Conservation (phyloP, 2,329 filamentous ascomycete genomes). For the Colletotrichum navitas region DNA sequence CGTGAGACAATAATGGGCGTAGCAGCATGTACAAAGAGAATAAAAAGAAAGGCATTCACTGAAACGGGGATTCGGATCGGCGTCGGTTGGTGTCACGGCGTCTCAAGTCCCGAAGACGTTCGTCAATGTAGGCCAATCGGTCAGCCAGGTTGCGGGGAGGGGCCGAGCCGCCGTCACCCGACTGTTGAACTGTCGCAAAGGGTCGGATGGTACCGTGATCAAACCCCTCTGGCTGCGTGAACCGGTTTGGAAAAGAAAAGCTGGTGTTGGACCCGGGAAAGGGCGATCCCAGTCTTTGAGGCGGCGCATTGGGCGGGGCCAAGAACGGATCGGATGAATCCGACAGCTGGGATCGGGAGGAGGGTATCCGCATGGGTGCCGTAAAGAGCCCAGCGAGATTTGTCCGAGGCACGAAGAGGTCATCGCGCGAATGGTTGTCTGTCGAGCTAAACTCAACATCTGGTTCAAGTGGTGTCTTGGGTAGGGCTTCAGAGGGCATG, state of each 20-base stretch:
- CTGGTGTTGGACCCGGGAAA: conserved; percentile 65
- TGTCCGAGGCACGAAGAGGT: conserved; percentile 56
- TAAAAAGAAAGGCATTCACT: conserved; percentile 41
- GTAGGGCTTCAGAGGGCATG: conserved; percentile 46
- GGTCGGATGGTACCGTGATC: conserved; percentile 61
- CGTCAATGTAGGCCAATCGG: conserved; percentile 69
- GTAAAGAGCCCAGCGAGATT: conserved; percentile 58
- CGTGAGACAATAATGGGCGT: conserved; percentile 39
- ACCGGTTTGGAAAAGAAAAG: conserved; percentile 71
- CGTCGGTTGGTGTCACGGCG: conserved; percentile 56
- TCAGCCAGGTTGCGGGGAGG: conserved; percentile 61
- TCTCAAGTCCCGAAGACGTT: conserved; percentile 67
- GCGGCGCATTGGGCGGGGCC: conserved; percentile 52
- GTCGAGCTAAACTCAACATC: conserved; percentile 53
- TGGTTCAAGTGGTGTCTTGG: conserved; percentile 42
- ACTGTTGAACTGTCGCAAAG: conserved; percentile 70
- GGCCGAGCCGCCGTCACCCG: conserved; percentile 51
- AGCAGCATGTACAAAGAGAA: conserved; percentile 45
- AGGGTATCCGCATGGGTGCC: conserved; percentile 31
- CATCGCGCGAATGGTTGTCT: conserved; percentile 50
- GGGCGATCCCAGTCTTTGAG: conserved; percentile 69
- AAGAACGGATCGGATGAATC: conserved; percentile 20
- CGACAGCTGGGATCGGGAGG: conserved; percentile 11
- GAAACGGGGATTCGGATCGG: conserved; percentile 65
- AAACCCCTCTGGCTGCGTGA: conserved; percentile 61